Conservation (phyloP, 225 moss, liverwort and hornwort species). For the Pseudisothecium myosuroides region DNA sequence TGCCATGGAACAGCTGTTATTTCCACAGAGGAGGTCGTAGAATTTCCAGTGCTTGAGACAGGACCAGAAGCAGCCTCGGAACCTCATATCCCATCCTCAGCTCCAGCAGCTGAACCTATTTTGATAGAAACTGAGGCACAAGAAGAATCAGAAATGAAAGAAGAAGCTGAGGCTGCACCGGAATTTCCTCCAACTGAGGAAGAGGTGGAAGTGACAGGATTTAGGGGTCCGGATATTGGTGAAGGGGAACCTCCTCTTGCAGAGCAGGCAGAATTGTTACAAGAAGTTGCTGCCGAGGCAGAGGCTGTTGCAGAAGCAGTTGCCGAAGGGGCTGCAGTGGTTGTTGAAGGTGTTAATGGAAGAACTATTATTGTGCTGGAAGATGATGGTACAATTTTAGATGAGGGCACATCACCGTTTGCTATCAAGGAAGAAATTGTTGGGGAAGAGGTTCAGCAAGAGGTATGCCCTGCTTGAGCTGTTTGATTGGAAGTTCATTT, state of each 20-base stretch:
- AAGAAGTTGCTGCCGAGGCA: slow-evolving; percentile 27
- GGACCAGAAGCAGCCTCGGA: slow-evolving; percentile 26
- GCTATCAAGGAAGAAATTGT: slow-evolving; percentile 37
- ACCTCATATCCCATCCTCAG: slow-evolving; percentile 2
- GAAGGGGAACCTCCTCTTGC: neutral
- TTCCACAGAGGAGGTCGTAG: slow-evolving; percentile 9
- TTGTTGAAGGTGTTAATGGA: slow-evolving; percentile 26
- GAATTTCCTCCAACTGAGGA: slow-evolving; percentile 23
- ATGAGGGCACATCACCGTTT: slow-evolving; percentile 19
- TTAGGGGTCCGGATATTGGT: slow-evolving; percentile 1
- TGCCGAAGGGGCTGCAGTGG: slow-evolving; percentile 24
- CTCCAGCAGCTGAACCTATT: slow-evolving; percentile 10
- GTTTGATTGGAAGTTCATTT: neutral
- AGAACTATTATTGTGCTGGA: slow-evolving; percentile 33
- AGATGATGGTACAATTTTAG: slow-evolving; percentile 40
- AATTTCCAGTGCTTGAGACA: slow-evolving; percentile 26
- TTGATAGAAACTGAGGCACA: slow-evolving; percentile 7
- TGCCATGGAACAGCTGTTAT: slow-evolving; percentile 3
- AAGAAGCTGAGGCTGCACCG: slow-evolving; percentile 10
- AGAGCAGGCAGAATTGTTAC: slow-evolving; percentile 7
- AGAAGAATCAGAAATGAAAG: slow-evolving; percentile 8
- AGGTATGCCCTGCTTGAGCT: slow-evolving; percentile 1
- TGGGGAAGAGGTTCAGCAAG: slow-evolving; percentile 17
- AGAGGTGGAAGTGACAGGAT: slow-evolving; percentile 16
- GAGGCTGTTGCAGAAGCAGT: slow-evolving; percentile 37